These are phyloP conservation scores for Fusarium armeniacum DNA, from an alignment of 2,329 filamentous ascomycete genomes.

Conservation along the genomic window DNA sequence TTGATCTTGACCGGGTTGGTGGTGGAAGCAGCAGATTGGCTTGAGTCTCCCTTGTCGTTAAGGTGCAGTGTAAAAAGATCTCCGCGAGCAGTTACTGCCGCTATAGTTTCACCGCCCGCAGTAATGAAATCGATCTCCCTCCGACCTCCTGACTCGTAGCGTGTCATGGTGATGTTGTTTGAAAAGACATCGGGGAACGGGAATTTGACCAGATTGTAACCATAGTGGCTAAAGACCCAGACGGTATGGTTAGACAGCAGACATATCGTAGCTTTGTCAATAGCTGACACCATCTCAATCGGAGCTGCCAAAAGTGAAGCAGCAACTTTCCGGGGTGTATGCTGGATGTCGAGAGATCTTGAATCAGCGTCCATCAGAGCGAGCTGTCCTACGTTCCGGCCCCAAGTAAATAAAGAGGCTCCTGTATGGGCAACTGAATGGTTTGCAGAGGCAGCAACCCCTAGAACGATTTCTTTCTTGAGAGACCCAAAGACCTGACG, in stretches of 20 bases:
- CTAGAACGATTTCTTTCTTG: slow-evolving; percentile 86
- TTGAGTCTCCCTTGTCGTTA: slow-evolving; percentile 74
- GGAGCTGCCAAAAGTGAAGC: slow-evolving; percentile 77
- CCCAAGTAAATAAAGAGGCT: slow-evolving; percentile 89
- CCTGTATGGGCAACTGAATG: slow-evolving; percentile 92
- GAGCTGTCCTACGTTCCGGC: slow-evolving; percentile 93
- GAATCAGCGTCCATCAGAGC: slow-evolving; percentile 96
- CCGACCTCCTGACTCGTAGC: slow-evolving; percentile 74
- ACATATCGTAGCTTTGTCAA: slow-evolving; percentile 89
- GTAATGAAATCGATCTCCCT: slow-evolving; percentile 81
- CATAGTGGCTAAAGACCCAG: slow-evolving; percentile 95
- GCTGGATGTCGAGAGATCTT: slow-evolving; percentile 87
- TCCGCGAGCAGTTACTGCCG: slow-evolving; percentile 84
- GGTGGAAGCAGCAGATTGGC: slow-evolving; percentile 76
- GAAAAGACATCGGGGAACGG: slow-evolving; percentile 78
- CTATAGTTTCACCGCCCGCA: slow-evolving; percentile 91
- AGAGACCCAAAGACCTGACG: slow-evolving; percentile 92
- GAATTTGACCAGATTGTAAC: slow-evolving; percentile 91
- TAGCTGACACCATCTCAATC: slow-evolving; percentile 86
- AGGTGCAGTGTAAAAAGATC: slow-evolving; percentile 90
- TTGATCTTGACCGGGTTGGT: slow-evolving; percentile 94
- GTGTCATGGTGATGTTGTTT: slow-evolving; percentile 75
- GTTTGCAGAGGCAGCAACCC: slow-evolving; percentile 88
- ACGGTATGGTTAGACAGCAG: slow-evolving; percentile 89
- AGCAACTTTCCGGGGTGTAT: slow-evolving; percentile 86